Conservation (phyloP, 306 rosid species). For the Sicyos baderoa region DNA sequence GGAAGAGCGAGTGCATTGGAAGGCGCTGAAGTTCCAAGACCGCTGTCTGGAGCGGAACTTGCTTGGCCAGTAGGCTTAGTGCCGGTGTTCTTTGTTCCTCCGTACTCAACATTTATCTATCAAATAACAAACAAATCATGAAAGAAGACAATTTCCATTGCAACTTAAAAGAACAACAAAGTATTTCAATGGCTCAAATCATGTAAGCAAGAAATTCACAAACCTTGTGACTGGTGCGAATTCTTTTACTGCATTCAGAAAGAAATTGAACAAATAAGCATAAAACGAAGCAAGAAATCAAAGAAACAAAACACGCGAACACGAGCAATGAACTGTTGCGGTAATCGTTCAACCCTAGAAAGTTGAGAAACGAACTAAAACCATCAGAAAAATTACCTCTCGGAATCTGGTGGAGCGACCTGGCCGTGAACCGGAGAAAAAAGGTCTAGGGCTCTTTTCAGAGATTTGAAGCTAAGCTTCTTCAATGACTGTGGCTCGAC, state of each 20-base stretch:
- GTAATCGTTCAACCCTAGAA: not conserved
- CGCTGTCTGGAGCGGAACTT: constrained; percentile 24
- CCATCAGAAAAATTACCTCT: constrained; percentile 35
- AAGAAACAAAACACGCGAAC: not conserved
- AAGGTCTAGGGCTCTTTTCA: constrained; percentile 85
- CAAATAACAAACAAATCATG: not conserved
- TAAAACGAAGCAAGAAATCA: not conserved
- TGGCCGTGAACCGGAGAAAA: constrained; percentile 71
- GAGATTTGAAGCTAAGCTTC: constrained; percentile 90
- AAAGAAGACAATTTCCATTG: constrained; percentile 4
- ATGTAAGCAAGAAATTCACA: constrained; percentile 24
- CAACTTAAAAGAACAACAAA: not conserved
- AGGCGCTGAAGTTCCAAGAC: constrained; percentile 41
- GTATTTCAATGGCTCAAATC: not conserved
- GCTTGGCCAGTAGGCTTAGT: constrained; percentile 40
- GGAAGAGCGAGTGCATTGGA: constrained; percentile 67
- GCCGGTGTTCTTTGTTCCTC: constrained; percentile 39
- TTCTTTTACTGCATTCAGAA: constrained; percentile 45
- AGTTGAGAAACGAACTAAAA: not conserved
- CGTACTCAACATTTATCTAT: constrained; percentile 64
- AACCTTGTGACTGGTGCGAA: constrained; percentile 77
- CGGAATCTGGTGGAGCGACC: constrained; percentile 57
- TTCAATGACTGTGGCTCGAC: constrained; percentile 91
- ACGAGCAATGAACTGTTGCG: not conserved
- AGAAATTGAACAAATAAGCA: not conserved